Evolutionary conservation across 1,284 basidiomycete genomes (phyloP), one percentile per base, ranked within the genome.

Genomic region (Austroboletus novae-zelandiae): DNA sequence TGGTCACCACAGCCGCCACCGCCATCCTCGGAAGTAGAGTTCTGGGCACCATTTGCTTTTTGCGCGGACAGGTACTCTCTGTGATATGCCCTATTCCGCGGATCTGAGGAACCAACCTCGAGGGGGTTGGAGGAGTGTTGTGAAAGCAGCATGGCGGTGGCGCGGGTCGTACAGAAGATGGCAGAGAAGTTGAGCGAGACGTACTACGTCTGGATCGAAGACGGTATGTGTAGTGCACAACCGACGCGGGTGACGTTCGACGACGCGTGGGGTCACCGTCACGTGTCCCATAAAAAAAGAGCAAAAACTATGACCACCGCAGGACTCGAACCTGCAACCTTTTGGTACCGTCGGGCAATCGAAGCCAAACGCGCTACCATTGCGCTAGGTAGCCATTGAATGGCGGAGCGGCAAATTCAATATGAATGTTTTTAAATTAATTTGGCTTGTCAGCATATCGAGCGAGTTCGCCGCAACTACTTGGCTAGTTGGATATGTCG

Each of bases 311-410:
- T 69, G 67, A 65, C 82, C 81, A 83, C 83, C 80, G 84, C 84
- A 86, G 83, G 86, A 86, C 84, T 89, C 86, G 86, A 89, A 89
- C 86, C 85, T 86, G 83, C 84, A 86, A 82, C 84, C 84, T 86
- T 84, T 84, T 86, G 84, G 81, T 88, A 54, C 65, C 71, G 70
- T 66, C 53, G 66, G 81, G 63, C 81, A 62, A 80, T 87, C 85
- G 85, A 87, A 88, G 84, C 84, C 85, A 87, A 85, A 88, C 84
- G 84, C 85, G 84, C 85, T 87, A 86, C 86, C 85, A 67, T 69
- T 69, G 65, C 67, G 67, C 65, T 65, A 69, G 65, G 65, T 69
- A 69, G 67, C 63, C 61, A 40, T 40, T 13, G 23, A 27, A 40
- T 1, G 2, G 20, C 14, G 35, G 32, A 11, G 2, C 11, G 14